Evolutionary conservation across 2,329 filamentous ascomycete species (phyloP), one percentile per base, ranked within the genome.

Genomic region (Neopestalotiopsis sp.): DNA sequence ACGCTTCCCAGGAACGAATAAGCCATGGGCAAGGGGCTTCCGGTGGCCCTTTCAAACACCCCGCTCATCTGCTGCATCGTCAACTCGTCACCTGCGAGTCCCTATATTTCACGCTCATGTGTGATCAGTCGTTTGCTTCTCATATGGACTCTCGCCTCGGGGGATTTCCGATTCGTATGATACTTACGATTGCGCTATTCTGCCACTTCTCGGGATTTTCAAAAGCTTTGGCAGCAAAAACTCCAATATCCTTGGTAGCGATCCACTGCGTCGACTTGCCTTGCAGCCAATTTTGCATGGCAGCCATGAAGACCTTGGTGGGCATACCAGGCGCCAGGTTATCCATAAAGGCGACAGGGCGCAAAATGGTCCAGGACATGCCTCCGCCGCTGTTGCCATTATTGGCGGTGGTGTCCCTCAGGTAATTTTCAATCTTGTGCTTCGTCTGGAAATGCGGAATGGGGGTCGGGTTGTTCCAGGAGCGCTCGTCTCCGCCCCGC

Each of bases 361-460:
- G 84, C 2, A 92, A 79, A 52, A 92, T 86, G 0, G 88, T 90
- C 85, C 87, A 92, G 6, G 78, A 79, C 88, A 90, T 89, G n/a
- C 14, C 14, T 0, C 74, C 63, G 14, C 68, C 77, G 20, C 74
- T 74, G 12, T 69, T 49, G 1, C 80, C 80, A 1, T 80, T 80
- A 4, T 78, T 78, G 2, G 76, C 73, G 10, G 81, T 81, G 9
- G 34, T 67, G n/a, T 86, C 80, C n/a, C 85, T 78, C 30, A 92
- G 83, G 71, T 92, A 82, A 66, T 85, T 79, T 78, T 92, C 91
- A 73, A 92, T 89, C 12, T 84, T 77, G 72, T 88, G 84, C 76
- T 92, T 92, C 72, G 78, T 83, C 69, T 83, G 83, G 76, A 92
- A 92, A 76, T 92, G 89, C 0, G 88, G 87, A 61, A 92, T 83